Conservation (phyloP, 2,329 filamentous ascomycete genomes). For the Talaromyces sp. region DNA sequence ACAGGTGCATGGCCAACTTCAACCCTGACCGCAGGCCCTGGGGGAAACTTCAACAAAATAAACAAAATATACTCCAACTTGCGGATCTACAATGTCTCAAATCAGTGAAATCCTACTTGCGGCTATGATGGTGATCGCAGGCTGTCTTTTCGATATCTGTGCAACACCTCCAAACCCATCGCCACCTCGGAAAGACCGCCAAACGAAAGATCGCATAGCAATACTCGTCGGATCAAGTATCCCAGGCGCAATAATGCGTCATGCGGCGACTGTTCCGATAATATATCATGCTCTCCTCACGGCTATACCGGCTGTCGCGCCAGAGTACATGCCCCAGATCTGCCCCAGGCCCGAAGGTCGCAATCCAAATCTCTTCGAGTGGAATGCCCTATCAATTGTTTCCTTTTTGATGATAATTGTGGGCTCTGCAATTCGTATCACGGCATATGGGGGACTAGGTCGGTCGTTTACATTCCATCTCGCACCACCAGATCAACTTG, state of each 20-base stretch:
- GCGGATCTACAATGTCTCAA: slow-evolving; percentile 7
- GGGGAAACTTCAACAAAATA: neutral
- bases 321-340: slow-evolving; percentile 9
- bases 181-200: slow-evolving; percentile 8
- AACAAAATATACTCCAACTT: neutral
- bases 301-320: slow-evolving; percentile 7
- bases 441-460: slow-evolving; percentile 52
- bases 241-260: slow-evolving; percentile 9
- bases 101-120: slow-evolving; percentile 11
- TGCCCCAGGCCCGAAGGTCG: slow-evolving; percentile 23
- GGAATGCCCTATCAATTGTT: slow-evolving; percentile 19
- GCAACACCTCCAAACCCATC: slow-evolving; percentile 26
- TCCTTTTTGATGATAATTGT: slow-evolving; percentile 24
- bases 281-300: slow-evolving; percentile 27
- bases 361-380: slow-evolving; percentile 27
- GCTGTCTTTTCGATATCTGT: slow-evolving; percentile 21
- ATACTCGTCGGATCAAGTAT: slow-evolving; percentile 15
- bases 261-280: slow-evolving; percentile 3
- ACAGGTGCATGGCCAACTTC: too few relatives aligned
- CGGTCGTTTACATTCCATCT: slow-evolving; percentile 59
- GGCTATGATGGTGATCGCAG: slow-evolving; percentile 16
- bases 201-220: slow-evolving; percentile 20
- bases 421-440: slow-evolving; percentile 33
- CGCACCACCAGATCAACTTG: slow-evolving; percentile 48
- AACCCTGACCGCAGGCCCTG: neutral